Percentiles rank a stretch among this genome's conserved stretches.
phyloP scores from a whole-genome alignment of 495 filamentous ascomycete genomes.

The Podospora pseudoanserina region DNA sequence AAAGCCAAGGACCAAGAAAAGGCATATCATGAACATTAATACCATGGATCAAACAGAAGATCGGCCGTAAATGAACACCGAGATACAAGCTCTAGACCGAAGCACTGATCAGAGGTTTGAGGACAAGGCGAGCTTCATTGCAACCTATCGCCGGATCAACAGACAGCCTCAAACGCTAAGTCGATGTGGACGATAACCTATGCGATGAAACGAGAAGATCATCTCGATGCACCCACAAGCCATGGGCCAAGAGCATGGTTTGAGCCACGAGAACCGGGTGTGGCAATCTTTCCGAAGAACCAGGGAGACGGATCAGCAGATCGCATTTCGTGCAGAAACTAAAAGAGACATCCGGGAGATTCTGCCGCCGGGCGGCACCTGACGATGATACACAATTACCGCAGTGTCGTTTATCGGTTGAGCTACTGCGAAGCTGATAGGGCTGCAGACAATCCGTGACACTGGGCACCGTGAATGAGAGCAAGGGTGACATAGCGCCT shows the following conservation, averaged over 20 bases:
- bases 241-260: slow-evolving; percentile 7
- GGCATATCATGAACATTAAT: not conserved
- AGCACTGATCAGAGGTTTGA: not conserved
- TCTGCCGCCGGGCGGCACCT: slow-evolving; percentile 1
- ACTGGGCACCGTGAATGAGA: slow-evolving; percentile 18
- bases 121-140: not conserved
- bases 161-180: not conserved
- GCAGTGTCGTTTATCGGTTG: not conserved
- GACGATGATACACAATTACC: not conserved
- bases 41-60: not conserved
- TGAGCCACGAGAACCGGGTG: not conserved
- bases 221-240: not conserved
- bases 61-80: not conserved
- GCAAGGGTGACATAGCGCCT: not conserved
- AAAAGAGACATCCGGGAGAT: not conserved
- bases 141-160: not conserved
- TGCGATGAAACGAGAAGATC: not conserved
- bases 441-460: slow-evolving; percentile 26
- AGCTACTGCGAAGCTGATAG: slow-evolving; percentile 22
- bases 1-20: not conserved
- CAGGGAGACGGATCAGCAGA: slow-evolving; percentile 10
- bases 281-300: slow-evolving; percentile 1
- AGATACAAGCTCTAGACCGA: not conserved
- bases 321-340: slow-evolving; percentile 16
- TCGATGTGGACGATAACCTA: not conserved